Percentiles rank a stretch among this genome's conserved stretches.
Evolutionary conservation across 1,139 yeast genomes (phyloP).

Genomic region (Zygotorulaspora mrakii): DNA sequence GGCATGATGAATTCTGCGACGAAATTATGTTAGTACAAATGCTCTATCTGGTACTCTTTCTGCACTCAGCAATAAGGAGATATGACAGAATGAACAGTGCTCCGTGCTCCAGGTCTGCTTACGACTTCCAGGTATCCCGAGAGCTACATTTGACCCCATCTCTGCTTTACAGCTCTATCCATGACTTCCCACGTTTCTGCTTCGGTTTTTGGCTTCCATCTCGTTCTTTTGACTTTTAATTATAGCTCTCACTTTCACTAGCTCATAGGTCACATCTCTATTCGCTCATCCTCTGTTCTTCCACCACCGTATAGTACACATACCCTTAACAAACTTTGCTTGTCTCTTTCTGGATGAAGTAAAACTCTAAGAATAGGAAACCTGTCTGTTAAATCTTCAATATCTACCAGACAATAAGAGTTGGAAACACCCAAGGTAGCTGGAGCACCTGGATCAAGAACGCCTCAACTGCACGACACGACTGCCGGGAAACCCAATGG

Average conservation of each 20-base stretch:
- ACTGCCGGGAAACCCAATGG: no score
- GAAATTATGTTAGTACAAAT: slow-evolving; percentile 7
- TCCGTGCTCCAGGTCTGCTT: no score
- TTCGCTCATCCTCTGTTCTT: slow-evolving; percentile 1
- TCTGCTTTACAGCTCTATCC: no score
- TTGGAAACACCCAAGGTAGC: neutral
- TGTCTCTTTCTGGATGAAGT: slow-evolving; percentile 10
- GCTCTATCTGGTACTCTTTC: neutral
- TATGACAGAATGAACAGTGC: no score
- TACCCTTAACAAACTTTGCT: slow-evolving; percentile 28
- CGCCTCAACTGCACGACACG: no score
- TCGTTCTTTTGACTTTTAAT: no score
- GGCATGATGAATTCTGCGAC: slow-evolving; percentile 62
- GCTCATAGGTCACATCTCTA: no score
- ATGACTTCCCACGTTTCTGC: neutral
- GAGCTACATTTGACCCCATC: no score
- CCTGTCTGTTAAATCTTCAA: slow-evolving; percentile 5
- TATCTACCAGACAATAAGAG: slow-evolving; percentile 3
- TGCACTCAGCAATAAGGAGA: neutral
- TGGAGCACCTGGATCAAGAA: no score
- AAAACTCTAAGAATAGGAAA: neutral
- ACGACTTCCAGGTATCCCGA: no score
- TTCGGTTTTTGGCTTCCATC: no score
- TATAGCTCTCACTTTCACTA: neutral
- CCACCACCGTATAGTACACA: slow-evolving; percentile 14